These are phyloP conservation scores for Sutorius eximius DNA, from an alignment of 1,284 basidiomycete species.

Conservation along the genomic window DNA sequence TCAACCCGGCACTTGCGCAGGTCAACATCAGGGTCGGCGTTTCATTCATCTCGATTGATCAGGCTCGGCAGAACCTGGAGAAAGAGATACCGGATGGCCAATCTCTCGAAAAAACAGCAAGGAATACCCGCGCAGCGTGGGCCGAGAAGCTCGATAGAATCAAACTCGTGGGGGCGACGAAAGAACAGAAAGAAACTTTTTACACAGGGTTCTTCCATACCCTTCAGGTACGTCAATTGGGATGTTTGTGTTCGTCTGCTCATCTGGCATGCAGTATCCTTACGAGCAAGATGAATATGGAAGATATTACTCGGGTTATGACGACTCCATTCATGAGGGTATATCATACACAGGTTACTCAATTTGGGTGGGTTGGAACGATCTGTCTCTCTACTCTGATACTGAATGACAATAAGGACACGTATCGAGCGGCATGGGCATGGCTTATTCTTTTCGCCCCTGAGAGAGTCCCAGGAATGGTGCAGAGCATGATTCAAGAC, in stretches of 20 bases:
- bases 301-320: conserved; percentile 77
- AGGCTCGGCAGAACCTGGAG: conserved; percentile 66
- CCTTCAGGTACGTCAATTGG: conserved; percentile 48
- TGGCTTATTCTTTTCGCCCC: conserved; percentile 78
- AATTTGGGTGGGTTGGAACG: conserved; percentile 60
- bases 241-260: not conserved
- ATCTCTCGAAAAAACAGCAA: conserved; percentile 62
- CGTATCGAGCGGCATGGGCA: conserved; percentile 76
- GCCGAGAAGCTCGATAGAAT: conserved; percentile 70
- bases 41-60: conserved; percentile 76
- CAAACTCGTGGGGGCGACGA: conserved; percentile 53
- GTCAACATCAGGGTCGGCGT: conserved; percentile 72
- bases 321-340: conserved; percentile 61
- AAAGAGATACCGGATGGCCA: conserved; percentile 62
- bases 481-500: conserved; percentile 80
- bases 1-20: conserved; percentile 38
- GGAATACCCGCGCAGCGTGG: conserved; percentile 62
- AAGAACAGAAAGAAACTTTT: conserved; percentile 56
- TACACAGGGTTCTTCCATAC: conserved; percentile 72
- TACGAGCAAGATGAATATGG: conserved; percentile 74
- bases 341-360: conserved; percentile 80
- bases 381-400: not conserved
- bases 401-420: conserved; percentile 50
- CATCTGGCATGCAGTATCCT: conserved; percentile 57
- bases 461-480: conserved; percentile 72